Base-by-base conservation (phyloP, 2,329 filamentous ascomycete species). In the Phialemoniopsis sp. region DNA sequence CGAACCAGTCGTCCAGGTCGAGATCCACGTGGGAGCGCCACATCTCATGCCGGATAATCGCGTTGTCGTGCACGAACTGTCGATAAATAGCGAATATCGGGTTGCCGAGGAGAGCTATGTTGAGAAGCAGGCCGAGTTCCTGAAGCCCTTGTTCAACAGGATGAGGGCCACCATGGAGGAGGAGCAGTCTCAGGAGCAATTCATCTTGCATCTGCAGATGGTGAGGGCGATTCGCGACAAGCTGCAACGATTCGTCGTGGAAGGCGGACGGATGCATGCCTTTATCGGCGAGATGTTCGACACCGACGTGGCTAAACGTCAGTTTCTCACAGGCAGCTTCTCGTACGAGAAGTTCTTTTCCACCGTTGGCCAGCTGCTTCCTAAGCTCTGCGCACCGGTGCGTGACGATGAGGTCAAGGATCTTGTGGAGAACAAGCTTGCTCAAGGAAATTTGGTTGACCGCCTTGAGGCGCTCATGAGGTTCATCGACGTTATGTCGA, bases 291-390 rank as follows among this genome's bases (percentile, higher is more conserved):
- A 90, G 53, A 78, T 85, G 2, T 67, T 93, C 17, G 87, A 91
- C 48, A 78, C 81, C 2, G 82, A 88, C 30, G 71, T 85, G 45
- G 82, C 89, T 19, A 71, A 75, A 44, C 76, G 73, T 31, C 84
- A 90, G 48, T 87, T 87, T 52, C 67, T 68, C 9, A 72, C 80
- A 39, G 86, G 87, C 13, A 79, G 78, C 36, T 91, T 91, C 57
- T 90, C 87, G 0, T 90, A 90, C 48, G 82, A 86, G 48, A 84
- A 80, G 42, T 90, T 91, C 62, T 91, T 91, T 55, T 67, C 72
- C 3, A 85, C 87, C 46, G 87, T 91, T 73, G 80, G 79, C 2
- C 76, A 78, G 3, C 73, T 93, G 34, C 68, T 93, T 36, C 87
- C 87, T 6, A 87, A 87, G 55, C 76, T 93, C 13, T 91, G 87